Evolutionary conservation across 2,329 filamentous ascomycete species (phyloP).

Genomic region (Sarocladium oryzae): DNA sequence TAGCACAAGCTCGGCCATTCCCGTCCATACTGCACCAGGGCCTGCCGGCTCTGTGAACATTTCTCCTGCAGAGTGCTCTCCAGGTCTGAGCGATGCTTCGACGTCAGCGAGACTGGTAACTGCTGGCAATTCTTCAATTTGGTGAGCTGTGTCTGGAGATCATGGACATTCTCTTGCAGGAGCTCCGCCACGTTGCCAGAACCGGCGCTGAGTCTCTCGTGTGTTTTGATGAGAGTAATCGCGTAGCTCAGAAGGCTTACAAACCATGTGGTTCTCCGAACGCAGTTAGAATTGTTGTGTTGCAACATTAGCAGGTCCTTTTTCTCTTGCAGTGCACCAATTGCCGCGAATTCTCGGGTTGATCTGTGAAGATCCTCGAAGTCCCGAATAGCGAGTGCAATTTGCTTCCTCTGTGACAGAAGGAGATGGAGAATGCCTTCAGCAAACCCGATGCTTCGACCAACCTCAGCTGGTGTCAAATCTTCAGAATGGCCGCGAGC

Average conservation of each 20-base stretch:
- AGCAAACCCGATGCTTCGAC: constrained; percentile 74
- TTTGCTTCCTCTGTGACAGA: constrained; percentile 50
- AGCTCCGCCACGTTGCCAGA: neutral
- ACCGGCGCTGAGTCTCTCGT: neutral
- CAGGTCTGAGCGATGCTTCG: neutral
- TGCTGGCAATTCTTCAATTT: neutral
- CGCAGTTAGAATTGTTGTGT: constrained; percentile 18
- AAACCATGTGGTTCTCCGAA: constrained; percentile 49
- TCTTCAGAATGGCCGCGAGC: constrained; percentile 75
- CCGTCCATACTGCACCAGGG: neutral
- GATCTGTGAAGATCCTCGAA: constrained; percentile 32
- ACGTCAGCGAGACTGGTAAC: neutral
- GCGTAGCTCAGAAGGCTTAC: constrained; percentile 60
- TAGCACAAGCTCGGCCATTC: constrained; percentile 56
- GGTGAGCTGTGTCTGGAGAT: neutral
- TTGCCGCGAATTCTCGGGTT: constrained; percentile 28
- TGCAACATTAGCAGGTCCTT: constrained; percentile 17
- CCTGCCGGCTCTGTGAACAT: neutral
- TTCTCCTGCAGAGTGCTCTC: neutral
- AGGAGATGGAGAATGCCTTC: constrained; percentile 73
- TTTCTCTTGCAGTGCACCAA: constrained; percentile 23
- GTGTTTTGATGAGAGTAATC: constrained; percentile 46
- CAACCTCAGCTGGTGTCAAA: constrained; percentile 71
- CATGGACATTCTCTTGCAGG: neutral
- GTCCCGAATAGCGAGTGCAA: constrained; percentile 34